These are phyloP conservation scores for Dothiorella sarmentorum DNA, from an alignment of 2,329 filamentous ascomycete species.

Conservation along the genomic window DNA sequence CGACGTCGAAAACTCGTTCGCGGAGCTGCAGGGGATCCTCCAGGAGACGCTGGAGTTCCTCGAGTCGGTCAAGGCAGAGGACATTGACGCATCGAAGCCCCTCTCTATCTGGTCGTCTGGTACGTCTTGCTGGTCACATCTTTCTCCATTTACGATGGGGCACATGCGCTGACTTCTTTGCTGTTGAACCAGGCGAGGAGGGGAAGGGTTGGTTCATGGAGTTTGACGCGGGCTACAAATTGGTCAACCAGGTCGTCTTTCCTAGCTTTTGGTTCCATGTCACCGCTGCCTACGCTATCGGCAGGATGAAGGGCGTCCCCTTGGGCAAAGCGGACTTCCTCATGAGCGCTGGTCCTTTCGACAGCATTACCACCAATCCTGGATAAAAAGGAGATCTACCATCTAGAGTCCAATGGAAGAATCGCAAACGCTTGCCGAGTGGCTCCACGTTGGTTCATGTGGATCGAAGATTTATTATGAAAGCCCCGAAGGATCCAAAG, in stretches of 20 bases:
- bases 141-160: background rate
- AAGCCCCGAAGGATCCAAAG: too few relatives aligned
- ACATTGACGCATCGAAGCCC: constrained; percentile 35
- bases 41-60: constrained; percentile 47
- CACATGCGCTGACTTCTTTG: background rate
- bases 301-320: constrained; percentile 59
- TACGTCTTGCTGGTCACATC: background rate
- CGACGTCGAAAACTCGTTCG: constrained; percentile 49
- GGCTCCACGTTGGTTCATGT: too few relatives aligned
- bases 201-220: constrained; percentile 39
- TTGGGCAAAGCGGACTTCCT: constrained; percentile 59
- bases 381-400: too few relatives aligned
- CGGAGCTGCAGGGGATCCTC: constrained; percentile 48
- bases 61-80: constrained; percentile 41
- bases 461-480: too few relatives aligned
- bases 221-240: constrained; percentile 31
- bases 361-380: too few relatives aligned
- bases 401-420: too few relatives aligned
- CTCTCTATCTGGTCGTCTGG: background rate
- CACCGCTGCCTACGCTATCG: constrained; percentile 56
- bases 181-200: constrained; percentile 33
- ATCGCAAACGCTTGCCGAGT: too few relatives aligned
- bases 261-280: constrained; percentile 66
- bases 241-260: constrained; percentile 47
- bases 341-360: too few relatives aligned